Base-by-base conservation (phyloP, 768 basidiomycete species). In the Solioccasus polychromus region DNA sequence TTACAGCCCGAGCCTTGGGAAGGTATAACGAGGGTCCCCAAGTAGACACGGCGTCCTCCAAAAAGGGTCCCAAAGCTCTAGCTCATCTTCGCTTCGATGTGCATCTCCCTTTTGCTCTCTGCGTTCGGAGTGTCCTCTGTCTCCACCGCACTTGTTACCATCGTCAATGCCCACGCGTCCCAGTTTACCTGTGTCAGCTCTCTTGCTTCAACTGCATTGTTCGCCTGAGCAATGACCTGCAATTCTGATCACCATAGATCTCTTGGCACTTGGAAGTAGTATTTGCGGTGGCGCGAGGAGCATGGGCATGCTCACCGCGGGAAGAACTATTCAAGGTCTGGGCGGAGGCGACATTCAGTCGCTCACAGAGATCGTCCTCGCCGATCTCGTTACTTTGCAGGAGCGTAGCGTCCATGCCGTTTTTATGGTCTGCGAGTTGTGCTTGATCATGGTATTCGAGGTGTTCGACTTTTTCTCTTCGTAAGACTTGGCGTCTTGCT, bases 141-240 rank as follows among this genome's bases (percentile, higher is more conserved):
- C 14, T 59, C 68, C 8, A 75, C 70, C 1, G 73, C 72, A 5
- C 64, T 73, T 1, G 74, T 74, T 1, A 71, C 70, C 7, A 76
- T 76, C 29, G 62, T 68, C 7, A 47, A 62, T 25, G 63, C 66
- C 8, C 40, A 70, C 15, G 68, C 68, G 0, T 54, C 54, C 30
- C 58, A 72, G 22, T 77, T 72, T 42, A 51, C 68, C 1, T 79
- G 77, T 77, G 62, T 78, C 17, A 74, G 68, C 2, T 57, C 66
- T 3, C 42, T 79, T 4, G 34, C 72, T 1, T 63, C 66, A 1
- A 70, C 75, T 4, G 69, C 72, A 0, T 52, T 72, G 35, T 58
- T 77, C 8, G 75, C 74, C 0, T 72, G 48, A 62, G 62, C 23
- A 71, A 72, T 4, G 60, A 5, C 61, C 67, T 3, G 52, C 66